A percentile compares a stretch with the other conserved stretches of the same genome.
These are phyloP conservation scores for Claviceps arundinis DNA, from an alignment of 2,329 filamentous ascomycete species.

Conservation along the genomic window DNA sequence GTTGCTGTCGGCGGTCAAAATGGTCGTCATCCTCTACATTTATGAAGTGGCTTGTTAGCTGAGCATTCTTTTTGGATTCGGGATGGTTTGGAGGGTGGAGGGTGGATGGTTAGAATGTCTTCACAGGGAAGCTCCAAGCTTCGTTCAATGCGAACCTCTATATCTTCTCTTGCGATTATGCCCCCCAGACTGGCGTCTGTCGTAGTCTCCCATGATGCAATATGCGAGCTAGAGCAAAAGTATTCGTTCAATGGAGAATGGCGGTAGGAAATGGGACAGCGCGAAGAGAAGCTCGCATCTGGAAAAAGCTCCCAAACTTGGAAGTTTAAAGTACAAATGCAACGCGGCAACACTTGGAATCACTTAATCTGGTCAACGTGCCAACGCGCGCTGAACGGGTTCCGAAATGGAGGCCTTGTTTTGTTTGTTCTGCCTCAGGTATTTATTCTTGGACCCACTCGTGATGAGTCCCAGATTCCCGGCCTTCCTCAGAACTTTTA, in stretches of 20 bases:
- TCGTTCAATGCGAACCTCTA: conserved; percentile 45
- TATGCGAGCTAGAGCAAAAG: neutral
- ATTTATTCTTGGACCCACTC: neutral
- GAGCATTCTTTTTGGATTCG: neutral
- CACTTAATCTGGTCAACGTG: neutral
- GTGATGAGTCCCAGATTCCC: no score
- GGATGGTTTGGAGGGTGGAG: no score
- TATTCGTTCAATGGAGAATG: neutral
- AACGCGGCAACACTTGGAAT: neutral
- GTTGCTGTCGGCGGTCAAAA: conserved; percentile 58
- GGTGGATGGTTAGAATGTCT: no score
- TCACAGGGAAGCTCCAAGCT: neutral
- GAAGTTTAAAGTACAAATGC: no score
- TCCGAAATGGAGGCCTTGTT: neutral
- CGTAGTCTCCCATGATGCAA: conserved; percentile 39
- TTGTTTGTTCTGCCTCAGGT: conserved; percentile 1
- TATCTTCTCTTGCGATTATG: conserved; percentile 63
- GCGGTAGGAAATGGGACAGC: neutral
- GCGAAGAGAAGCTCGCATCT: neutral
- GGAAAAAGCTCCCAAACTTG: neutral
- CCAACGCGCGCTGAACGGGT: neutral
- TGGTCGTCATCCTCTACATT: conserved; percentile 57
- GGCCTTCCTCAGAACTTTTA: no score
- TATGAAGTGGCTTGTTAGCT: conserved; percentile 1
- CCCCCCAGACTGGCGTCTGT: conserved; percentile 38